Percentiles rank a stretch among this genome's conserved stretches.
Evolutionary conservation across 2,329 filamentous ascomycete genomes (phyloP).

Genomic region (Aspergillus sp.): DNA sequence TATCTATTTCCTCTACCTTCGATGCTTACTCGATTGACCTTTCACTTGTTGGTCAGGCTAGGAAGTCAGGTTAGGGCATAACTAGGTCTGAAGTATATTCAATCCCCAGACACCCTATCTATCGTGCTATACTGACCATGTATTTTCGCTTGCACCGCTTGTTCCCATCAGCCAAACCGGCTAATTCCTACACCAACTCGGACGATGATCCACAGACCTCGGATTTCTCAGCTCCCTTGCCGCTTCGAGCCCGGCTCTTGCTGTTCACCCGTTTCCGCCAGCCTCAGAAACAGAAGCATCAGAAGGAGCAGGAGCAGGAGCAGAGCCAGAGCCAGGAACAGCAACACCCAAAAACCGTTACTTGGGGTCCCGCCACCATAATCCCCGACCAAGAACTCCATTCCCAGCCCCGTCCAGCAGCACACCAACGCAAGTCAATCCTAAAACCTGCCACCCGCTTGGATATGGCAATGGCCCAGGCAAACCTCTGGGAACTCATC

Average conservation of each 20-base stretch:
- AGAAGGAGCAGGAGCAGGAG: too few species aligned
- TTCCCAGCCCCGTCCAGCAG: not conserved
- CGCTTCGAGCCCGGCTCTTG: not conserved
- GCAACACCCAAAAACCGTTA: not conserved
- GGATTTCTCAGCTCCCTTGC: not conserved
- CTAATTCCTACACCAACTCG: not conserved
- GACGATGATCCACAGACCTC: not conserved
- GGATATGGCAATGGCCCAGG: constrained; percentile 9
- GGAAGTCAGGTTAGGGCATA: not conserved
- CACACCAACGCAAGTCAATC: constrained; percentile 2
- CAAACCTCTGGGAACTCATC: constrained; percentile 7
- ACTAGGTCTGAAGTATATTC: too few species aligned
- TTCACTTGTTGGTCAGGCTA: not conserved
- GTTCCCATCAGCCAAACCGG: not conserved
- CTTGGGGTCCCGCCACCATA: not conserved
- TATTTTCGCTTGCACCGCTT: not conserved
- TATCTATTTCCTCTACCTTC: too few species aligned
- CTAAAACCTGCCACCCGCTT: constrained; percentile 8
- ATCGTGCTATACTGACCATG: not conserved
- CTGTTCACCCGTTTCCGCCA: too few species aligned
- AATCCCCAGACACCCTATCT: not conserved
- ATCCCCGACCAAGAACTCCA: not conserved
- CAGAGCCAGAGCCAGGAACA: not conserved
- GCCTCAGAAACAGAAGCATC: too few species aligned
- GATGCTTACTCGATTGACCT: too few species aligned